A percentile compares a stretch with the other conserved stretches of the same genome.
phyloP scores from a whole-genome alignment of 495 filamentous ascomycete genomes.

The Xylaria scruposa region DNA sequence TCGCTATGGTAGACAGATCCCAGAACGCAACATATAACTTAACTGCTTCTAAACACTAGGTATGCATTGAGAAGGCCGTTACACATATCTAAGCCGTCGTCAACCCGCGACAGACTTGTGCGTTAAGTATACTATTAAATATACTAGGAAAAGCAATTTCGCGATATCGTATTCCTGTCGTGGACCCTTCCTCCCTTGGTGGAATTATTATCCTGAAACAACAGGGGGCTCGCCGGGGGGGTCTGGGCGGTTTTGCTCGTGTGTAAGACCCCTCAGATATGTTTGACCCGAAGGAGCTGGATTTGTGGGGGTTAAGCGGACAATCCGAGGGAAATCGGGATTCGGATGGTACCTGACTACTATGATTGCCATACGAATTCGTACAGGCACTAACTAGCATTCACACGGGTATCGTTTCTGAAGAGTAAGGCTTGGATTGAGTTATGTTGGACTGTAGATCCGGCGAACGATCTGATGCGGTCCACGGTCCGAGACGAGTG shows the following conservation, averaged over 20 bases:
- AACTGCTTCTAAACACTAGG: background rate
- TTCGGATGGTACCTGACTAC: too few species aligned
- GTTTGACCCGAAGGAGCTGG: background rate
- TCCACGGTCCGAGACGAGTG: background rate
- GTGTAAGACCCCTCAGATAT: constrained; percentile 4
- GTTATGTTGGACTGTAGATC: background rate
- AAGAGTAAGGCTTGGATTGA: background rate
- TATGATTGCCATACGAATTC: too few species aligned
- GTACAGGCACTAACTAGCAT: too few species aligned
- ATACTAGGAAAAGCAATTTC: background rate
- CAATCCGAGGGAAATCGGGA: background rate
- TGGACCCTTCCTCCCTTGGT: background rate
- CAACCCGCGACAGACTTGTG: background rate
- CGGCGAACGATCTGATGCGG: background rate
- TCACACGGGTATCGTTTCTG: too few species aligned
- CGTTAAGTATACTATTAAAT: background rate
- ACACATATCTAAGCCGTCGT: background rate
- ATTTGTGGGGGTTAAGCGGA: constrained; percentile 5
- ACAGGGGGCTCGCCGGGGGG: background rate
- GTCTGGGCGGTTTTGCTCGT: background rate
- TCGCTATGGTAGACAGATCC: background rate
- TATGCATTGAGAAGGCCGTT: background rate
- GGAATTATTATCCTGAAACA: constrained; percentile 16
- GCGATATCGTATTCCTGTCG: constrained; percentile 1
- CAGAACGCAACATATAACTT: background rate